Evolutionary conservation across 2,329 filamentous ascomycete genomes (phyloP).

Genomic region (Aspergillus quadrilineatus): DNA sequence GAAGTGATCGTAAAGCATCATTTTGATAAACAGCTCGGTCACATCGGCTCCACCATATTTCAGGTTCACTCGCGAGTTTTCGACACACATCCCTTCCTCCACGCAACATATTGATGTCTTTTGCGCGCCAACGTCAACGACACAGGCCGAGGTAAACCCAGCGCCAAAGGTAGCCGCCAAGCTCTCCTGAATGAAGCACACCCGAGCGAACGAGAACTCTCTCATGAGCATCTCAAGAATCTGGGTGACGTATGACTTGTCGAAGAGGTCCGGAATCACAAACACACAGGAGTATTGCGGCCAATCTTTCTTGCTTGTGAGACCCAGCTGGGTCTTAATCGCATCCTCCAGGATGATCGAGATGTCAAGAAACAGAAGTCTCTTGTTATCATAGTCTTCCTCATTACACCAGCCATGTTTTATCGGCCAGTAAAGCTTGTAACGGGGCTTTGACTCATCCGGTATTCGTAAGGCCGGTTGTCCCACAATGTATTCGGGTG

Average conservation of each 20-base stretch:
- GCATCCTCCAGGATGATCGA: conserved; percentile 83
- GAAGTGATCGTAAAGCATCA: conserved; percentile 96
- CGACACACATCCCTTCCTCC: conserved; percentile 90
- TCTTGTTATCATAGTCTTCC: conserved; percentile 76
- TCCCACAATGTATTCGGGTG: conserved; percentile 78
- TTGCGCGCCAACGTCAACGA: conserved; percentile 93
- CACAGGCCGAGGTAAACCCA: conserved; percentile 88
- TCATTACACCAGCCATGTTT: conserved; percentile 87
- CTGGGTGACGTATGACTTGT: conserved; percentile 86
- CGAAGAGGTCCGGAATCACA: conserved; percentile 93
- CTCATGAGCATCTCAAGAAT: conserved; percentile 81
- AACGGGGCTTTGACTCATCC: conserved; percentile 82
- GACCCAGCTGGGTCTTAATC: conserved; percentile 77
- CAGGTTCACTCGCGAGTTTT: conserved; percentile 91
- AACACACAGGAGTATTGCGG: conserved; percentile 94
- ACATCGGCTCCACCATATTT: conserved; percentile 93
- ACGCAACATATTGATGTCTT: conserved; percentile 98
- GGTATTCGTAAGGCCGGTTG: conserved; percentile 80
- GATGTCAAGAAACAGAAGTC: conserved; percentile 81
- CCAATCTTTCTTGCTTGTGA: conserved; percentile 77
- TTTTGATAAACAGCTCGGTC: conserved; percentile 91
- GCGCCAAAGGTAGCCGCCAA: conserved; percentile 93
- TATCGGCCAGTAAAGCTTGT: conserved; percentile 91
- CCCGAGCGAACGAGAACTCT: conserved; percentile 83
- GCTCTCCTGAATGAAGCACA: conserved; percentile 95